Evolutionary conservation across 2,329 filamentous ascomycete species (phyloP).

Genomic region (Huntiella abstrusa): DNA sequence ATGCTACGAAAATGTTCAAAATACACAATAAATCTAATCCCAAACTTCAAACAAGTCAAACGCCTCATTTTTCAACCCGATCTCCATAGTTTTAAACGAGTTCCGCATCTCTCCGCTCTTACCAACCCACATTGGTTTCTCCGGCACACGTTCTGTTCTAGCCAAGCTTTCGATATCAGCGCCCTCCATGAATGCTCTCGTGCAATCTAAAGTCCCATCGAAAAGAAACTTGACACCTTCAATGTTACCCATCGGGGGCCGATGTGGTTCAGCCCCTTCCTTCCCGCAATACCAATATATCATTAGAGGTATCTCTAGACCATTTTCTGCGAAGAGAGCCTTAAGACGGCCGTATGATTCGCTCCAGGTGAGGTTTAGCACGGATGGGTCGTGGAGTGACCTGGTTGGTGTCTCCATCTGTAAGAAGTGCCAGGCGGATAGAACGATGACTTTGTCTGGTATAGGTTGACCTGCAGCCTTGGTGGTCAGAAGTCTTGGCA

Average conservation of each 20-base stretch:
- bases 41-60: conserved; percentile 17
- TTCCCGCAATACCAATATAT: conserved; percentile 40
- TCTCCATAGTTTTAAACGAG: conserved; percentile 26
- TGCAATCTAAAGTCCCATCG: too few relatives aligned
- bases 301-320: conserved; percentile 40
- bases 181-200: conserved; percentile 34
- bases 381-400: not conserved
- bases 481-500: conserved; percentile 24
- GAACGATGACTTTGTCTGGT: conserved; percentile 47
- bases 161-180: conserved; percentile 26
- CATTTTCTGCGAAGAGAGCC: conserved; percentile 24
- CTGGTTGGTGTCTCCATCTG: not conserved
- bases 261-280: conserved; percentile 25
- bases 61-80: conserved; percentile 32
- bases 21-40: too few relatives aligned
- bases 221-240: conserved; percentile 24
- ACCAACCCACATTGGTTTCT: conserved; percentile 14
- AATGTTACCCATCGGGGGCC: conserved; percentile 38
- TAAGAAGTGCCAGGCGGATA: conserved; percentile 41
- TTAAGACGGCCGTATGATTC: conserved; percentile 21
- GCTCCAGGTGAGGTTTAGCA: not conserved
- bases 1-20: too few relatives aligned
- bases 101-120: conserved; percentile 20
- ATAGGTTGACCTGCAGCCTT: conserved; percentile 35
- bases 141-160: conserved; percentile 14